Evolutionary conservation across 345 rosid genomes (phyloP), one percentile per base, ranked within the genome.

Genomic region (Psidium guajava): DNA sequence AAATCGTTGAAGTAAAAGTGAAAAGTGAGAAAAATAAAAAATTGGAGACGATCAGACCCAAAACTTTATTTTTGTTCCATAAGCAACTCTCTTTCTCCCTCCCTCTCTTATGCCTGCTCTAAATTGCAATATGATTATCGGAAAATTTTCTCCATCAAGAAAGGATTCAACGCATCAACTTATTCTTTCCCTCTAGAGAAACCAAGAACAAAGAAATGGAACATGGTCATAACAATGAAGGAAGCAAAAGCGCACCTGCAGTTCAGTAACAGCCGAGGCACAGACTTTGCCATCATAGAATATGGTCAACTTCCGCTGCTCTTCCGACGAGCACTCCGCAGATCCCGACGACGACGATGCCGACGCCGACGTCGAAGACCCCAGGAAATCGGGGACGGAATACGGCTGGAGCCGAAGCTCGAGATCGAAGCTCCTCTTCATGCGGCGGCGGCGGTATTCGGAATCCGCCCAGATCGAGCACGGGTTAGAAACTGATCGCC

Each of bases 271-370:
- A 28, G 82, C 81, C 36, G 44, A 25, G n/a, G 86, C 86, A 61
- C 86, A 86, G 56, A 88, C 58, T 11, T 85, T 81, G 58, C 90
- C 90, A 25, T 86, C 83, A 74, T 88, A 88, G 86, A 88, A 86
- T 64, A 88, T 86, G 36, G 88, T 86, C 73, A 88, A 32, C 64
- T 74, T 86, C 40, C n/a, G 86, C 85, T 81, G 84, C 44, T 80
- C 42, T 51, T 50, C 59, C 2, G 21, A 54, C 47, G 77, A 69
- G 77, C 47, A 69, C 77, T 2, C 47, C 3, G 85, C 56, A 32
- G 83, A 69, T 36, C 24, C 77, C 24, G 47, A 1, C 36, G 54
- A 53, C 8, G 83, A 54, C 40, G 24, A 10, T 9, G 81, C 18
- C 58, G 56, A 32, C 42, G 18, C 10, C 7, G 42, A 16, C 73